Evolutionary conservation across 2,329 filamentous ascomycete species (phyloP), one percentile per base, ranked within the genome.

Genomic region (Metarhizium robertsii): DNA sequence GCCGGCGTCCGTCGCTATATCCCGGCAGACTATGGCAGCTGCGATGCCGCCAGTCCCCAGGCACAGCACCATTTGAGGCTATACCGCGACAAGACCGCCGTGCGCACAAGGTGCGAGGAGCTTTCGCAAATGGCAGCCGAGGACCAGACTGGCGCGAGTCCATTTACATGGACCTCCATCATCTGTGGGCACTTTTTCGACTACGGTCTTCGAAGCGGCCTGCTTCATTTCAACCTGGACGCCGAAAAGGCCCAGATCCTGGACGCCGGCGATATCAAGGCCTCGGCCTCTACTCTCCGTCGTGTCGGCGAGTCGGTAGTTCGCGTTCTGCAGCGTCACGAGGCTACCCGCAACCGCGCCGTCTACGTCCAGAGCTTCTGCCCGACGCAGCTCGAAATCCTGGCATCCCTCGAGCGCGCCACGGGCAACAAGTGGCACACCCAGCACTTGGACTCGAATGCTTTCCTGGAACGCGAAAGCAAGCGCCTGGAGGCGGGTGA

Each of bases 1-100:
- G 83, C 81, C 4, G 81, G 83, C 25, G 81, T 87, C 2, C 75
- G 80, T 60, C 75, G 81, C 30, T 84, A 84, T 69, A 73, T 87
- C 45, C 82, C 83, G 2, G 79, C 79, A 14, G 83, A 87, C 60
- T 87, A 78, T 57, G 73, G 73, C 38, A 64, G 66, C 59, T 71
- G 69, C 52, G 69, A 72, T 57, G 68, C 69, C 1, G 61, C 64
- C 47, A 65, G 61, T n/a, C 68, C 68, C 30, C 67, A 74, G 60
- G 63, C 67, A 0, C 67, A 66, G 57, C 61, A 64, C 25, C 57
- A 67, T 2, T 57, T 72, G 20, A 62, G 64, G 54, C 61, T 72
- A 1, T 72, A 71, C 55, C 64, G 67, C 13, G 67, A 69, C 53
- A 71, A 71, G 63, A 63, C 65, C 11, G 54, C 60, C 8, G 69